Conservation (phyloP, 805 yeast genomes). For the Wickerhamiella australiensis region DNA sequence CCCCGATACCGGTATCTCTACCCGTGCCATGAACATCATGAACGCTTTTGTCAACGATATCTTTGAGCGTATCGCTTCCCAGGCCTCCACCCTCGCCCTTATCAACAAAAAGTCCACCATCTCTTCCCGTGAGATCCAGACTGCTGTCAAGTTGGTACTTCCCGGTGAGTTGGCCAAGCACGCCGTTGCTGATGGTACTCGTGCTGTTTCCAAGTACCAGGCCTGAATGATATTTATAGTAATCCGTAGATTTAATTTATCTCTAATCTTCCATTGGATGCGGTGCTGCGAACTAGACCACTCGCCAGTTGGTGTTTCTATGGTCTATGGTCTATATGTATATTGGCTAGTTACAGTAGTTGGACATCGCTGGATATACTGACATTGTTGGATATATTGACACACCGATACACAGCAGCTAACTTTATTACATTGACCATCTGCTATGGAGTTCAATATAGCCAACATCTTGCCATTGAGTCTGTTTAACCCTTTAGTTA, state of each 20-base stretch:
- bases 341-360: too few relatives aligned
- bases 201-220: conserved; percentile 95
- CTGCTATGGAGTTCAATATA: too few relatives aligned
- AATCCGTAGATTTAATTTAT: conserved; percentile 1
- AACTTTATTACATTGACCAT: too few relatives aligned
- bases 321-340: too few relatives aligned
- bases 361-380: too few relatives aligned
- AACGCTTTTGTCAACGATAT: conserved; percentile 97
- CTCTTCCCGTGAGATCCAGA: conserved; percentile 96
- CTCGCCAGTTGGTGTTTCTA: too few relatives aligned
- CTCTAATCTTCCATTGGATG: neutral
- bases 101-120: conserved; percentile 97
- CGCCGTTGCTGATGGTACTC: conserved; percentile 97
- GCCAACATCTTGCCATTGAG: too few relatives aligned
- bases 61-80: conserved; percentile 95
- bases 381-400: too few relatives aligned
- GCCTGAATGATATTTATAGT: conserved; percentile 32
- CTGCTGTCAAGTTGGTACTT: conserved; percentile 93
- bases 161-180: conserved; percentile 99
- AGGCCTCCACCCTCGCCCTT: conserved; percentile 97
- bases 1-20: conserved; percentile 99
- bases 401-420: too few relatives aligned
- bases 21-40: conserved; percentile 97
- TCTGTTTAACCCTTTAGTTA: too few relatives aligned
- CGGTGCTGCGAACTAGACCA: too few relatives aligned